Evolutionary conservation across 2,329 filamentous ascomycete species (phyloP), one percentile per base, ranked within the genome.

Genomic region (Cladophialophora carrionii): DNA sequence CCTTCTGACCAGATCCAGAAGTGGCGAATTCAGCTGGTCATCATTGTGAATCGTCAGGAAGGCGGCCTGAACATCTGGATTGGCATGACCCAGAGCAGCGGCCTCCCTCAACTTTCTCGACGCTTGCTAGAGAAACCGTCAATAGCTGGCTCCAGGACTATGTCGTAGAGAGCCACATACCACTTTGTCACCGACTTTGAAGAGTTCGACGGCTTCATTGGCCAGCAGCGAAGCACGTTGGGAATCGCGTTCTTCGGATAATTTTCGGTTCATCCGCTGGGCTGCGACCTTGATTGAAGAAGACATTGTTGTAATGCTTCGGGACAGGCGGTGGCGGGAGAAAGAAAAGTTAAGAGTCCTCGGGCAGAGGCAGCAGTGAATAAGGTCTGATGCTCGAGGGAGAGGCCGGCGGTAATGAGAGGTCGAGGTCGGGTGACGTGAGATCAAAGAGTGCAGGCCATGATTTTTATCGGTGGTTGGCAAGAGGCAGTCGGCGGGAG

Each of bases 61-160:
- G 31, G 80, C 79, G 32, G 76, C 74, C 71, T 79, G 80, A 61
- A 83, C 79, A 53, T 79, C 74, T 12, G 75, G 69, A 64, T 80
- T 78, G 31, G 81, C 76, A 41, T 80, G 78, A 26, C 78, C 79
- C 34, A 83, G 73, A 31, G 78, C 76, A 54, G 80, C 76, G n/a
- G 81, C 81, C 75, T 82, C 80, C 72, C 79, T 78, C 61, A 83
- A 75, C 69, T 80, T 81, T 68, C 79, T 74, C 49, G 79, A 79
- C 43, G 80, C 80, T 63, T 79, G 77, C 80, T 82, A 66, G 26
- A 63, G 46, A 64, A 4, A 49, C 24, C 4, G 17, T 26, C 12
- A n/a, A 29, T 22, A 14, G 43, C 24, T 17, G 37, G 31, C 22
- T 31, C 14, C 20, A 26, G 26, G 49, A 22, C 8, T 1, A n/a